Percentiles rank a stretch among this genome's conserved stretches.
These are phyloP conservation scores for Ophioceras dolichostomum DNA, from an alignment of 2,329 filamentous ascomycete genomes.

Conservation along the genomic window DNA sequence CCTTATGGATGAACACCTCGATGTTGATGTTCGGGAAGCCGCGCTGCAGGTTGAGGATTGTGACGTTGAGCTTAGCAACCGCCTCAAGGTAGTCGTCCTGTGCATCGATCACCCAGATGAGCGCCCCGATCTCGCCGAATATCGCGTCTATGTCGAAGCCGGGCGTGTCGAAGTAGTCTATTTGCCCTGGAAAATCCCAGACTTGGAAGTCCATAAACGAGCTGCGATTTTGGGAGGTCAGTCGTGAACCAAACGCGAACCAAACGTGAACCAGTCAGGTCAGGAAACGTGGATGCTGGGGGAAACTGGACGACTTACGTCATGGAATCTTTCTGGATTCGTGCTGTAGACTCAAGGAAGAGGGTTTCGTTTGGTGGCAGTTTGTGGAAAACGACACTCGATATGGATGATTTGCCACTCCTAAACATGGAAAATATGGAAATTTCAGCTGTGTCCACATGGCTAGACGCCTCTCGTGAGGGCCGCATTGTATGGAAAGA, in stretches of 20 bases:
- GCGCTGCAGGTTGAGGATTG: constrained; percentile 79
- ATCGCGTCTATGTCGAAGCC: constrained; percentile 87
- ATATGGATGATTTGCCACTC: constrained; percentile 96
- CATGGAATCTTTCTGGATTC: constrained; percentile 90
- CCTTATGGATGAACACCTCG: constrained; percentile 98
- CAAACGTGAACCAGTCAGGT: neutral
- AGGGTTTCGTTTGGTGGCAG: constrained; percentile 90
- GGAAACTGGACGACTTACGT: too few relatives aligned
- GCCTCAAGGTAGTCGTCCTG: constrained; percentile 96
- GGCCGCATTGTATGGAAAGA: too few relatives aligned
- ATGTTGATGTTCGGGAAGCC: constrained; percentile 90
- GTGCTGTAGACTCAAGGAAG: constrained; percentile 87
- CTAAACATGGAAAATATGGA: too few relatives aligned
- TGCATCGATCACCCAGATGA: constrained; percentile 98
- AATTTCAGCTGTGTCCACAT: too few relatives aligned
- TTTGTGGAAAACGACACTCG: constrained; percentile 98
- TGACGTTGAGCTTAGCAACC: constrained; percentile 73
- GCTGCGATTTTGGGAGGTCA: too few relatives aligned
- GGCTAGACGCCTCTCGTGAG: too few relatives aligned
- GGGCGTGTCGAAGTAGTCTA: constrained; percentile 78
- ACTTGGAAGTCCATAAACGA: constrained; percentile 99
- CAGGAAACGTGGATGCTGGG: too few relatives aligned
- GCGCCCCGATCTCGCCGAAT: constrained; percentile 83
- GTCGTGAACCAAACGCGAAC: constrained; percentile 9
- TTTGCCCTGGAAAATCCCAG: constrained; percentile 92